phyloP scores from a whole-genome alignment of 2,329 filamentous ascomycete species.

The Colletotrichum sansevieriae region DNA sequence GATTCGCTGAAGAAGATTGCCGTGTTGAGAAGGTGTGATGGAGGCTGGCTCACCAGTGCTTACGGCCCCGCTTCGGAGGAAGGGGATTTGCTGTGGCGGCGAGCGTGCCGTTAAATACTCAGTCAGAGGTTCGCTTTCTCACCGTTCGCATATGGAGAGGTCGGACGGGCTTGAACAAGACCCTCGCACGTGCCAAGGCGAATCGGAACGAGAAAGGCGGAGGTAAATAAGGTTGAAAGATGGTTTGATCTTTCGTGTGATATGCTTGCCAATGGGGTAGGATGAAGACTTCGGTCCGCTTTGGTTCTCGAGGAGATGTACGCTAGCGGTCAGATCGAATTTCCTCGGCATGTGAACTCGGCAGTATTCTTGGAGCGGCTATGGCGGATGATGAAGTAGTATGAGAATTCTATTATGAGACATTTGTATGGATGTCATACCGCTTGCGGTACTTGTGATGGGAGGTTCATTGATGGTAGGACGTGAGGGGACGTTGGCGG shows the following conservation, averaged over 20 bases:
- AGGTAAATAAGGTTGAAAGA: background rate
- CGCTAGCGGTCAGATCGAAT: too few relatives aligned
- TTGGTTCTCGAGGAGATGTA: too few relatives aligned
- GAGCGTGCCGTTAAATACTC: background rate
- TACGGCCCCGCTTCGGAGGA: slow-evolving; percentile 10
- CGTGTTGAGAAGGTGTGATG: slow-evolving; percentile 22
- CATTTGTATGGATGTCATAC: too few relatives aligned
- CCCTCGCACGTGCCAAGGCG: background rate
- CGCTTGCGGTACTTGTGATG: too few relatives aligned
- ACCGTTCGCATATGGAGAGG: background rate
- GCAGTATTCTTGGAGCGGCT: too few relatives aligned
- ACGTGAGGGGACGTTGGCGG: too few relatives aligned
- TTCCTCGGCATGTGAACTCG: too few relatives aligned
- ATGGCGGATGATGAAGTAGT: too few relatives aligned
- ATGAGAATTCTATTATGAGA: too few relatives aligned
- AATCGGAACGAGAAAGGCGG: background rate
- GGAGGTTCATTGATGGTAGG: too few relatives aligned
- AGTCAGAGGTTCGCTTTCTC: slow-evolving; percentile 1
- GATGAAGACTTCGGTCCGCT: background rate
- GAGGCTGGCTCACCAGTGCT: background rate
- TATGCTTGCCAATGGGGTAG: background rate
- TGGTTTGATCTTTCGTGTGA: slow-evolving; percentile 1
- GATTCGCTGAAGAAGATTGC: slow-evolving; percentile 8
- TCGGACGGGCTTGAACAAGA: background rate
- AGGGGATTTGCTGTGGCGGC: background rate